Evolutionary conservation across 164 flowering plant genomes (phyloP).

Genomic region (Chimonanthus salicifolius): DNA sequence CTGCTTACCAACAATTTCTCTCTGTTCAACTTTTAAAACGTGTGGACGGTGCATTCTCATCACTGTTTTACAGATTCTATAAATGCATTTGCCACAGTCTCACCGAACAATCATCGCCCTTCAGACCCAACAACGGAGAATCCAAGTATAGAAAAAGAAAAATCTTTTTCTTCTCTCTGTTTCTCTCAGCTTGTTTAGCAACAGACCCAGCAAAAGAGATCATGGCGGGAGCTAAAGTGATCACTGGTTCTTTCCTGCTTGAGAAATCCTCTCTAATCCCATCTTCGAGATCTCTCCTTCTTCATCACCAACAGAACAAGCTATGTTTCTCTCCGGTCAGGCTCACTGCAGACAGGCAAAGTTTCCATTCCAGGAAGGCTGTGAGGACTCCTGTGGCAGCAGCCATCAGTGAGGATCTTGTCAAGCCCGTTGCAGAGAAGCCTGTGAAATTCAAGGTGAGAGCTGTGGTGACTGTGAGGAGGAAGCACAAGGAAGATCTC

Average conservation of each 20-base stretch:
- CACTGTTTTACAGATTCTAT: background rate
- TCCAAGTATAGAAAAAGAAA: background rate
- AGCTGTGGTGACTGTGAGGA: conserved; percentile 77
- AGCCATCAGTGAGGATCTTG: conserved; percentile 66
- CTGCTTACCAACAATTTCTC: background rate
- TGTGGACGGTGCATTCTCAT: background rate
- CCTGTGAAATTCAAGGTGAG: conserved; percentile 69
- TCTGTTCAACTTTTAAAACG: background rate
- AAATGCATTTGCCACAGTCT: background rate
- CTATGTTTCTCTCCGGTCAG: conserved; percentile 20
- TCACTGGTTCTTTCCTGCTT: conserved; percentile 42
- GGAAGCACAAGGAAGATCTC: conserved; percentile 77
- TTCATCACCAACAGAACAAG: conserved; percentile 17
- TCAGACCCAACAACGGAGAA: background rate
- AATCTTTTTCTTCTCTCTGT: background rate
- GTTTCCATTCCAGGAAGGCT: conserved; percentile 16
- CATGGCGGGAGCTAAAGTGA: conserved; percentile 55
- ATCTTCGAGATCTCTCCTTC: conserved; percentile 24
- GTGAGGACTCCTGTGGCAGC: conserved; percentile 29
- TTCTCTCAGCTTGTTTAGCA: background rate
- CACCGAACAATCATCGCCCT: background rate
- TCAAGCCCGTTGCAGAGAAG: conserved; percentile 36
- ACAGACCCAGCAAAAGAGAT: background rate
- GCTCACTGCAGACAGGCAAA: conserved; percentile 15
- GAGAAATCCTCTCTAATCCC: conserved; percentile 39